A percentile compares a stretch with the other conserved stretches of the same genome.
These are phyloP conservation scores for Chionographis japonica DNA, from an alignment of 106 monocot genomes.

Conservation along the genomic window DNA sequence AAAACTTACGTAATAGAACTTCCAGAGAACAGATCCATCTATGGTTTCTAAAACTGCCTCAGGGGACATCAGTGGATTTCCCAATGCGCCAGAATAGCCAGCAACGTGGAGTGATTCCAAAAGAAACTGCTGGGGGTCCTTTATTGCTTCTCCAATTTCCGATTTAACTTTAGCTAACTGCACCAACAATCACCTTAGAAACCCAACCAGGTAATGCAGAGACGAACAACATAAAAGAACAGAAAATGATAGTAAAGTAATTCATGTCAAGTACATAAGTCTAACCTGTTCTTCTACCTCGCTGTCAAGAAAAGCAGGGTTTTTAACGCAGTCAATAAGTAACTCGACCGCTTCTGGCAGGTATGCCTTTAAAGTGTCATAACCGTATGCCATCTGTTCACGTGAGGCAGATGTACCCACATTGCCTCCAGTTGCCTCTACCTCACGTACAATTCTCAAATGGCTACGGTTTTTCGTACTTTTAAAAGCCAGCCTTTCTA, in stretches of 20 bases:
- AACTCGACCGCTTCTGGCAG: slow-evolving; percentile 52
- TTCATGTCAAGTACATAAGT: background rate
- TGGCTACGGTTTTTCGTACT: slow-evolving; percentile 58
- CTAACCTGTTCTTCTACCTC: slow-evolving; percentile 78
- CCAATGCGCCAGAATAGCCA: slow-evolving; percentile 67
- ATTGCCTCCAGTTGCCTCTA: slow-evolving; percentile 71
- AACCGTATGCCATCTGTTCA: slow-evolving; percentile 80
- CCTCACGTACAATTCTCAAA: slow-evolving; percentile 46
- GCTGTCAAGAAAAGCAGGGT: slow-evolving; percentile 60
- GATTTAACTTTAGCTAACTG: slow-evolving; percentile 51
- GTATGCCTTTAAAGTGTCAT: slow-evolving; percentile 58
- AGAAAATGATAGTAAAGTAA: background rate
- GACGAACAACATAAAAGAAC: background rate
- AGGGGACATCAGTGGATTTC: slow-evolving; percentile 57
- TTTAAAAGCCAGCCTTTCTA: slow-evolving; percentile 77
- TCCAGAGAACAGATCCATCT: slow-evolving; percentile 43
- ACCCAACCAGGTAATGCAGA: background rate
- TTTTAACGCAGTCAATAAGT: slow-evolving; percentile 68
- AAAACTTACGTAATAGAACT: slow-evolving; percentile 65
- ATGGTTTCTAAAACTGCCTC: slow-evolving; percentile 40
- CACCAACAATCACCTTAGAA: slow-evolving; percentile 6
- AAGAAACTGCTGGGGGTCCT: slow-evolving; percentile 66
- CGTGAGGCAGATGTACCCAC: slow-evolving; percentile 58
- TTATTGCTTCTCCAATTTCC: slow-evolving; percentile 44
- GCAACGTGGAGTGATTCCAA: slow-evolving; percentile 56